phyloP scores from a whole-genome alignment of 2,329 filamentous ascomycete genomes.

The Colletotrichum acutatum region DNA sequence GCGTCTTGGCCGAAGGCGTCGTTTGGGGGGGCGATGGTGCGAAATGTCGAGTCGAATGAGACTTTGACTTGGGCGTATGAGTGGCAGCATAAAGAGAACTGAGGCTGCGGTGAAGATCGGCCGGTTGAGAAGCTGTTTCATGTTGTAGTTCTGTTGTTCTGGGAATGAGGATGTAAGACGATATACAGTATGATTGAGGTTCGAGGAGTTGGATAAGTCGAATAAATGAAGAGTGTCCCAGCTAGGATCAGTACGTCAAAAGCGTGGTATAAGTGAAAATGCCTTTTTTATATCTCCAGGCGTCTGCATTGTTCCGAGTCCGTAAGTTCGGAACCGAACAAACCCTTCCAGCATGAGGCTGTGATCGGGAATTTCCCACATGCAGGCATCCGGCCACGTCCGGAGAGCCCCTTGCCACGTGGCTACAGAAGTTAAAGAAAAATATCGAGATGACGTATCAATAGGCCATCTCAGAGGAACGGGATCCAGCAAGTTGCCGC shows the following conservation, averaged over 20 bases:
- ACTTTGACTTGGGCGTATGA: neutral
- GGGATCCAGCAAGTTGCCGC: neutral
- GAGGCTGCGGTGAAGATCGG: neutral
- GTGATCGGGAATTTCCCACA: neutral
- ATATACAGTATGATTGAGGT: neutral
- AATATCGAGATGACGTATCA: neutral
- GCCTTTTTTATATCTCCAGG: neutral
- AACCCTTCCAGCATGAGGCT: neutral
- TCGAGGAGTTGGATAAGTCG: no score
- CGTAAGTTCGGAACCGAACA: neutral
- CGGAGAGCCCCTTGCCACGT: neutral
- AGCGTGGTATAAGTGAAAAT: neutral
- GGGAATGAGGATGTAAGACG: neutral
- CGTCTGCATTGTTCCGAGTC: neutral
- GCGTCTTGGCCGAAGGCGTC: neutral
- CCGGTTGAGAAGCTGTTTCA: neutral
- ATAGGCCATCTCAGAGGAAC: neutral
- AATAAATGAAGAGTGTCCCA: neutral
- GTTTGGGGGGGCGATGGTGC: neutral
- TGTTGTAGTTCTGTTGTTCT: neutral
- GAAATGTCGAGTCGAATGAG: neutral
- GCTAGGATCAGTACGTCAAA: no score
- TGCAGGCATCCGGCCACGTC: neutral
- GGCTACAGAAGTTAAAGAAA: neutral
- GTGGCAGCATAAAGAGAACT: neutral